Evolutionary conservation across 2,329 filamentous ascomycete species (phyloP), one percentile per base, ranked within the genome.

Genomic region (Monosporascus sp.): DNA sequence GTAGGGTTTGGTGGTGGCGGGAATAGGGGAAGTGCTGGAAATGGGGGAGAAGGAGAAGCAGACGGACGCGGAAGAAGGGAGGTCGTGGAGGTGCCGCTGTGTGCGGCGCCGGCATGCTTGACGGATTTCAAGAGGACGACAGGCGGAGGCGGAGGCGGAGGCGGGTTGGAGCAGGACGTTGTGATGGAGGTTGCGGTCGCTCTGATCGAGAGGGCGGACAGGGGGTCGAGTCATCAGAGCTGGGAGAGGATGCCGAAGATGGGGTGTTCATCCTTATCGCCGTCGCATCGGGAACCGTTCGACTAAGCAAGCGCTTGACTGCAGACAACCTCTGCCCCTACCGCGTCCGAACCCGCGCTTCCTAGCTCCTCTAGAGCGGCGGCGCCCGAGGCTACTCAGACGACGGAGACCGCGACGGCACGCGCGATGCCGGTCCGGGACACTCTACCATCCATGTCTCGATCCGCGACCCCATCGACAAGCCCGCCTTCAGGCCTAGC

Each of bases 71-170:
- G 27, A 27, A 27, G 27, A 4, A 70, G 61, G 24, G 80, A 83
- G 66, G 67, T 81, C 14, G 58, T 65, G 1, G 66, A 72, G 51
- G 66, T 78, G 7, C 80, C 80, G 1, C 64, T 82, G 11, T 83
- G 81, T 65, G 70, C 66, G 24, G 63, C 70, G 48, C 82, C 66
- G 24, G 63, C 70, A 48, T 83, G 79, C 58, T 61, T 69, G 15
- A 65, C 72, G 5, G 72, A 73, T 47, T 65, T 66, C 20, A 75
- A 78, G 52, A 25, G 17, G 3, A 22, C 14, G 24, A 45, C 17
- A 24, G 43, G 24, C 22, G 22, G 22, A 24, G 4, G 11, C 9
- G 59, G 63, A 2, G 71, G 73, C 47, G 60, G 63, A 2, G 71
- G 73, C 47, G 60, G 61, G 38, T 49, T 65, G 31, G 60, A 63